Evolutionary conservation across 2,329 filamentous ascomycete species (phyloP).

Genomic region (Aspergillus ochraceoroseus): DNA sequence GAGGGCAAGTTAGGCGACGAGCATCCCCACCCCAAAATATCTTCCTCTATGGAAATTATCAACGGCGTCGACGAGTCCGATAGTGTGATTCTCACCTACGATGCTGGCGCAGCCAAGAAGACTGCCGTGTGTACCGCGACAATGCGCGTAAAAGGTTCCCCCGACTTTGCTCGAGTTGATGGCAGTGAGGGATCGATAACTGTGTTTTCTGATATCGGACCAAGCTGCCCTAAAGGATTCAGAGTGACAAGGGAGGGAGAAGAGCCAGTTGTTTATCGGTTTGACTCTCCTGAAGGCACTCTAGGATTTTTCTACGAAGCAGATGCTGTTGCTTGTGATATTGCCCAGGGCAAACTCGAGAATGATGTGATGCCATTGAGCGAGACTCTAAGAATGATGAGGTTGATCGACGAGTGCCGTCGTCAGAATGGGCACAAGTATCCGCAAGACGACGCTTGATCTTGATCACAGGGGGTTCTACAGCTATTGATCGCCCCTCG

Average conservation of each 20-base stretch:
- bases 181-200: slow-evolving; percentile 2
- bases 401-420: no score
- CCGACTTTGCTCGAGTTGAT: slow-evolving; percentile 1
- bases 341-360: neutral
- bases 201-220: slow-evolving; percentile 1
- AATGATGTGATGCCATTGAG: slow-evolving; percentile 2
- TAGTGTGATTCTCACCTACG: slow-evolving; percentile 1
- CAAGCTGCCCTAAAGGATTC: neutral
- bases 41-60: slow-evolving; percentile 1
- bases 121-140: slow-evolving; percentile 1
- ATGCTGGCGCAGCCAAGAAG: no score
- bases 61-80: neutral
- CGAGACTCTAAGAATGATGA: no score
- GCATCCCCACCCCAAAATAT: neutral
- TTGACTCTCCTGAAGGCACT: slow-evolving; percentile 1
- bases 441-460: no score
- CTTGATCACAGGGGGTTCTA: no score
- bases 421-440: no score
- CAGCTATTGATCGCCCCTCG: no score
- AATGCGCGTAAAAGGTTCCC: neutral
- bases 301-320: slow-evolving; percentile 9
- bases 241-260: neutral
- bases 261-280: slow-evolving; percentile 1
- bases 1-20: neutral
- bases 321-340: slow-evolving; percentile 7